Percentiles rank a stretch among this genome's conserved stretches.
phyloP scores from a whole-genome alignment of 2,329 filamentous ascomycete species.

The Fonsecaea multimorphosa region DNA sequence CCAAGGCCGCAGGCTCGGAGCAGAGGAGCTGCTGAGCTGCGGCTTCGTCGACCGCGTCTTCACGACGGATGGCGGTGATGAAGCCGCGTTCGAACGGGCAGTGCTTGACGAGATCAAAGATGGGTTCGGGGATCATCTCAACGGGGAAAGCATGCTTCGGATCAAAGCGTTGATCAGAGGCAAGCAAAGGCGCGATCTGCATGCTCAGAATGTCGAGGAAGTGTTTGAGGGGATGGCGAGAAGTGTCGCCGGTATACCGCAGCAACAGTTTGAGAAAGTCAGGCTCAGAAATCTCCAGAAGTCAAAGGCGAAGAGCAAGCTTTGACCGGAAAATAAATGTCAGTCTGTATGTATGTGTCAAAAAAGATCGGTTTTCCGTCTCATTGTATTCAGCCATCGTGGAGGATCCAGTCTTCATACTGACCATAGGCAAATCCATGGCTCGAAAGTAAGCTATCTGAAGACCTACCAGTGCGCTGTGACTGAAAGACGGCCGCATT shows the following conservation, averaged over 20 bases:
- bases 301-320: constrained; percentile 9
- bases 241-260: constrained; percentile 78
- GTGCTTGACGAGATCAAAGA: constrained; percentile 85
- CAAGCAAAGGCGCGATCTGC: constrained; percentile 73
- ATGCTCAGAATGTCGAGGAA: constrained; percentile 78
- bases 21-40: constrained; percentile 51
- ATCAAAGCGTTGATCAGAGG: constrained; percentile 83
- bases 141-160: constrained; percentile 74
- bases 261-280: constrained; percentile 78
- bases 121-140: constrained; percentile 77
- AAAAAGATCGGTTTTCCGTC: constrained; percentile 8
- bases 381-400: constrained; percentile 12
- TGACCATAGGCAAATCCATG: constrained; percentile 6
- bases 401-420: constrained; percentile 10
- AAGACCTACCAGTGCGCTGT: constrained; percentile 3
- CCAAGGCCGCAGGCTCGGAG: constrained; percentile 54
- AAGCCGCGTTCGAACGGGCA: constrained; percentile 68
- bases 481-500: constrained; percentile 3
- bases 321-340: constrained; percentile 10
- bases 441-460: constrained; percentile 6
- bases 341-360: neutral
- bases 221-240: constrained; percentile 82
- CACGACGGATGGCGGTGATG: constrained; percentile 52
- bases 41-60: constrained; percentile 57
- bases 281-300: constrained; percentile 4